Evolutionary conservation across 192 early-diverging fungal genomes (phyloP).

Genomic region (Coemansia erecta): DNA sequence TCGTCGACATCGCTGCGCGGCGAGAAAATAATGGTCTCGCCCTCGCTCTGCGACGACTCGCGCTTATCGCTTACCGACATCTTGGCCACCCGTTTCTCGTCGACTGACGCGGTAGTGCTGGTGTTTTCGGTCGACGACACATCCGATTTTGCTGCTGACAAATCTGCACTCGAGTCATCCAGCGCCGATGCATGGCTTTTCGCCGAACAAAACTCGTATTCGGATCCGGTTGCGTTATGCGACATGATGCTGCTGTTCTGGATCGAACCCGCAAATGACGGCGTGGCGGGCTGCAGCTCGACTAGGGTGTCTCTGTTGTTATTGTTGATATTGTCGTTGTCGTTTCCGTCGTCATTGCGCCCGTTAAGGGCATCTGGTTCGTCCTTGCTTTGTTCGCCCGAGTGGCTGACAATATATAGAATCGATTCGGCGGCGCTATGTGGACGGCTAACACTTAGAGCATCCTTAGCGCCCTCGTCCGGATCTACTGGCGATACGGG

Average conservation of each 20-base stretch:
- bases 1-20: constrained; percentile 13
- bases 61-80: constrained; percentile 33
- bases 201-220: constrained; percentile 3
- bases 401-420: constrained; percentile 16
- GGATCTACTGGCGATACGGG: no score
- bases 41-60: constrained; percentile 46
- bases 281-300: constrained; percentile 5
- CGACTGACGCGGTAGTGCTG: constrained; percentile 6
- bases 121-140: constrained; percentile 1
- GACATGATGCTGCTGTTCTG: constrained; percentile 3
- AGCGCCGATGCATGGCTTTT: constrained; percentile 1
- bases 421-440: constrained; percentile 10
- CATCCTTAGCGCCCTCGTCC: no score
- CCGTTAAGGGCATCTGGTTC: no score
- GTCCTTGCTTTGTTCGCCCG: background rate
- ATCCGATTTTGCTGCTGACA: background rate
- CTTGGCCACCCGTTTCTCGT: constrained; percentile 5
- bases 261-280: background rate
- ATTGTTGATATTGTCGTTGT: constrained; percentile 2
- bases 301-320: constrained; percentile 36
- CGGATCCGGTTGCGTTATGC: constrained; percentile 5
- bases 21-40: constrained; percentile 49
- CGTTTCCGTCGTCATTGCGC: background rate
- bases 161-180: background rate
- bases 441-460: background rate